phyloP scores from a whole-genome alignment of 352 stramenopile species.

The Pythium brassicae region DNA sequence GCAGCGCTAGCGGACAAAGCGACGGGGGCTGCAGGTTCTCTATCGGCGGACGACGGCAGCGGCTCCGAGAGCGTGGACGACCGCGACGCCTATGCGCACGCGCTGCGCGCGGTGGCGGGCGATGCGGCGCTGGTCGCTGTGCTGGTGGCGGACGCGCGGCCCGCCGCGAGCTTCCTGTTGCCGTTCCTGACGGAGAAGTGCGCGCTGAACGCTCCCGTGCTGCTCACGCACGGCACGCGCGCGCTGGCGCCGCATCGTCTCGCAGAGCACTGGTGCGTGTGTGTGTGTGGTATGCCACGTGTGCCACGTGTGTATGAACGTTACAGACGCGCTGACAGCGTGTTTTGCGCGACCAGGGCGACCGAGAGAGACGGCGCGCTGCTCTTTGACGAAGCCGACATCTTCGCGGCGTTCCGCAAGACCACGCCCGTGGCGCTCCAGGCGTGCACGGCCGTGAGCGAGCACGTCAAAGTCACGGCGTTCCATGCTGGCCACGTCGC shows the following conservation, averaged over 20 bases:
- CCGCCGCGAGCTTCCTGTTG: constrained; percentile 65
- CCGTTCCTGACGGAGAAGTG: constrained; percentile 70
- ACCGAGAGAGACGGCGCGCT: constrained; percentile 33
- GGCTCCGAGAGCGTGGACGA: constrained; percentile 21
- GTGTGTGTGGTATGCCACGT: constrained; percentile 19
- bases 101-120: constrained; percentile 51
- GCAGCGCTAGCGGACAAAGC: constrained; percentile 5
- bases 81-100: constrained; percentile 39
- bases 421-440: constrained; percentile 46
- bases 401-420: constrained; percentile 46
- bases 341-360: constrained; percentile 3
- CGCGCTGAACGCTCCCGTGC: constrained; percentile 27
- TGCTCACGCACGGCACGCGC: constrained; percentile 77
- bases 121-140: constrained; percentile 40
- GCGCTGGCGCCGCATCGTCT: constrained; percentile 69
- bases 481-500: constrained; percentile 77
- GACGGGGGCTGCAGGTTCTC: constrained; percentile 5
- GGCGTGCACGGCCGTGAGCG: constrained; percentile 48
- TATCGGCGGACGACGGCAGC: constrained; percentile 36
- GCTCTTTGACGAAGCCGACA: constrained; percentile 59
- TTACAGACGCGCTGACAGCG: no score
- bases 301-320: no score
- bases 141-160: constrained; percentile 65
- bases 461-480: constrained; percentile 73
- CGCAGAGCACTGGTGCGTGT: constrained; percentile 63